These are phyloP conservation scores for Metrosideros polymorpha DNA, from an alignment of 441 rosid species.

Conservation along the genomic window DNA sequence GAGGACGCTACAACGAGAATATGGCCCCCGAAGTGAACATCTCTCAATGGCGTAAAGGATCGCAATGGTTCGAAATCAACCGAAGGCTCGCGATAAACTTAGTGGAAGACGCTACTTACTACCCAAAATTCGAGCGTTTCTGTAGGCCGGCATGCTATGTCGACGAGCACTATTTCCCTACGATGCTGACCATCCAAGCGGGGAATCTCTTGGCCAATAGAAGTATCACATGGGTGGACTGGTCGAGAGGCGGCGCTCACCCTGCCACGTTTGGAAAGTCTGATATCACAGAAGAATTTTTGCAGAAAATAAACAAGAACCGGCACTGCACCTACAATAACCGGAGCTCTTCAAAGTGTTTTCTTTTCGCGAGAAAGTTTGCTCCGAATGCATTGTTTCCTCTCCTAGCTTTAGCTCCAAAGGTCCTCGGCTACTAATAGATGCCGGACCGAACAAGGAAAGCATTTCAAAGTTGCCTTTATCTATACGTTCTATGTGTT, in stretches of 20 bases:
- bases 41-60: constrained; percentile 85
- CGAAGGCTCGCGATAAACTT: constrained; percentile 59
- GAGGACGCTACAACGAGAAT: constrained; percentile 67
- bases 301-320: constrained; percentile 28
- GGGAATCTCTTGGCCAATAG: constrained; percentile 54
- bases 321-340: constrained; percentile 50
- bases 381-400: constrained; percentile 71
- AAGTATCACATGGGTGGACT: constrained; percentile 88
- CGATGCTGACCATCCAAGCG: constrained; percentile 68
- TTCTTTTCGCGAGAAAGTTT: constrained; percentile 75
- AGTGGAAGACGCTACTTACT: constrained; percentile 50
- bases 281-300: constrained; percentile 60
- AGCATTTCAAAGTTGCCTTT: neutral
- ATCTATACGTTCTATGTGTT: neutral
- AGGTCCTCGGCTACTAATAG: constrained; percentile 42
- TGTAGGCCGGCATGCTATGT: constrained; percentile 86
- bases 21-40: constrained; percentile 82
- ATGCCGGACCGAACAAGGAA: neutral
- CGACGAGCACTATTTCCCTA: constrained; percentile 93
- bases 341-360: constrained; percentile 30
- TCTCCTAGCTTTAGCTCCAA: constrained; percentile 38
- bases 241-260: constrained; percentile 95
- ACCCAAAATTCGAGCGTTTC: constrained; percentile 54
- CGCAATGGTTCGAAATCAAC: constrained; percentile 88
- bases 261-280: constrained; percentile 81